Conservation (phyloP, 2,329 filamentous ascomycete species). For the Thielaviopsis musarum region DNA sequence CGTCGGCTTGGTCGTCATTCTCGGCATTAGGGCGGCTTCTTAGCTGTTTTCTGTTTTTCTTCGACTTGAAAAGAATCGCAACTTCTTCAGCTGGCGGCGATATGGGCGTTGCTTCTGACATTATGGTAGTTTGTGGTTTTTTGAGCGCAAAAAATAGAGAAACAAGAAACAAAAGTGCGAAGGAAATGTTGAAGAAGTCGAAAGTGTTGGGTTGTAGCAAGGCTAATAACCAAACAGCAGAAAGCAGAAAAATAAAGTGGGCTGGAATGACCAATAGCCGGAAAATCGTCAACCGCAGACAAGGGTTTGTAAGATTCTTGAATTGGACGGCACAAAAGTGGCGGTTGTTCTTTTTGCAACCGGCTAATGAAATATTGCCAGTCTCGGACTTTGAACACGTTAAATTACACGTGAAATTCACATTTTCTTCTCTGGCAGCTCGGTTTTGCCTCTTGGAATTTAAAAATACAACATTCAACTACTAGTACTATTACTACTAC, state of each 20-base stretch:
- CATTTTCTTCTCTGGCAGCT: too few relatives aligned
- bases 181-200: background rate
- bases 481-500: too few relatives aligned
- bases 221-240: background rate
- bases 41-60: conserved; percentile 33
- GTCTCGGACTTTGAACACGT: too few relatives aligned
- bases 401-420: too few relatives aligned
- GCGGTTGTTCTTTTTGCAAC: too few relatives aligned
- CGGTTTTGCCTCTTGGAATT: too few relatives aligned
- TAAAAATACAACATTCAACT: too few relatives aligned
- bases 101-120: background rate
- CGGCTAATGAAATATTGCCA: too few relatives aligned
- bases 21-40: conserved; percentile 20
- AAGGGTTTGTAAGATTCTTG: conserved; percentile 33
- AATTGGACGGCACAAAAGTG: too few relatives aligned
- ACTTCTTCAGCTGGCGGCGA: conserved; percentile 4
- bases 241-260: background rate
- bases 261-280: background rate
- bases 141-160: background rate
- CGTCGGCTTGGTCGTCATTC: conserved; percentile 28
- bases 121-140: background rate
- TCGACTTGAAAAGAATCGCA: conserved; percentile 34
- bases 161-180: background rate
- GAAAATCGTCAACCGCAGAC: background rate
- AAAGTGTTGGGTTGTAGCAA: background rate